These are phyloP conservation scores for Graphilbum ipis-grandicollis DNA, from an alignment of 2,329 filamentous ascomycete genomes.

Conservation along the genomic window DNA sequence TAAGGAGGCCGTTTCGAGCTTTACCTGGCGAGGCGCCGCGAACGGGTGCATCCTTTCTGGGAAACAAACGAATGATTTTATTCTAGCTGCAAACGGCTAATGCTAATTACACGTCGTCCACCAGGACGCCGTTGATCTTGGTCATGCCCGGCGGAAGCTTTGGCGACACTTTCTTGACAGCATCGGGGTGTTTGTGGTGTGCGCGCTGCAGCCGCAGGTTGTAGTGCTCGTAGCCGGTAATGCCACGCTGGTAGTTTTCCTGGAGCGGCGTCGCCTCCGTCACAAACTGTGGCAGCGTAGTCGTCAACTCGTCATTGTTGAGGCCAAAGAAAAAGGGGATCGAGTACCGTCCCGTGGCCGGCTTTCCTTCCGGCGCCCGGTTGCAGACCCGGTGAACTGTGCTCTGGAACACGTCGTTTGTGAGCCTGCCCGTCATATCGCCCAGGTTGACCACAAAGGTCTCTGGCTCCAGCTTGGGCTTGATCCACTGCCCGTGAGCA, in stretches of 20 bases:
- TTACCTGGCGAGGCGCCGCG: too few species aligned
- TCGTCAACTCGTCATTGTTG: constrained; percentile 2
- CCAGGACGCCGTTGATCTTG: not conserved
- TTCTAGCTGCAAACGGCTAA: not conserved
- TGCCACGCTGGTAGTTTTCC: not conserved
- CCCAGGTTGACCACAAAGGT: constrained; percentile 5
- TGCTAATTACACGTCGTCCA: not conserved
- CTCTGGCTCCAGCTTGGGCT: constrained; percentile 1
- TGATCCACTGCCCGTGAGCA: constrained; percentile 2
- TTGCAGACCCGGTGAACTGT: constrained; percentile 6
- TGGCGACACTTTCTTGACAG: not conserved
- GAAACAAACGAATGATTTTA: not conserved
- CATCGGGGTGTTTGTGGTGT: constrained; percentile 3
- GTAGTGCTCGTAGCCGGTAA: constrained; percentile 3
- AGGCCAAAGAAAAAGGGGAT: constrained; percentile 4
- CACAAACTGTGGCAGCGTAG: constrained; percentile 1
- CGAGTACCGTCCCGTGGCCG: not conserved
- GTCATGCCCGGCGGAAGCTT: constrained; percentile 1
- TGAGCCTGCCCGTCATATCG: constrained; percentile 4
- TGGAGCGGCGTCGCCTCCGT: not conserved
- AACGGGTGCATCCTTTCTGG: too few species aligned
- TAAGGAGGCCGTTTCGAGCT: too few species aligned
- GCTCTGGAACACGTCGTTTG: constrained; percentile 5
- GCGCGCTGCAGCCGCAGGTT: constrained; percentile 1
- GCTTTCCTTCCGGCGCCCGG: not conserved